These are phyloP conservation scores for Cytospora mali DNA, from an alignment of 2,329 filamentous ascomycete genomes.

Conservation along the genomic window DNA sequence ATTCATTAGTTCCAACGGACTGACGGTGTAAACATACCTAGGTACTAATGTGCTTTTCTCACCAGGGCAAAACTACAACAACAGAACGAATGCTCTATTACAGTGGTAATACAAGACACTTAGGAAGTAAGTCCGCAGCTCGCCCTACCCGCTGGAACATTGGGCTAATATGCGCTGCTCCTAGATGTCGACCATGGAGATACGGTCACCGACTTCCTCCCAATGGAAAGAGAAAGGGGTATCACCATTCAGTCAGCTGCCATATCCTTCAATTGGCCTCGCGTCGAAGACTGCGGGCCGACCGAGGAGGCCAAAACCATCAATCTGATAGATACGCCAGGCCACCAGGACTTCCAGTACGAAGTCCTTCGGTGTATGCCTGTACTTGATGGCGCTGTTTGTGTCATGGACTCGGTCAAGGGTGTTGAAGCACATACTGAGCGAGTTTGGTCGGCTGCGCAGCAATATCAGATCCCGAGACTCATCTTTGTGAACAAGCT, in stretches of 20 bases:
- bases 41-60: neutral
- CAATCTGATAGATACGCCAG: constrained; percentile 94
- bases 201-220: constrained; percentile 95
- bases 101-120: constrained; percentile 82
- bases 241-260: constrained; percentile 98
- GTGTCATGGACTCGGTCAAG: constrained; percentile 43
- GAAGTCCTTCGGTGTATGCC: constrained; percentile 86
- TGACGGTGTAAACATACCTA: constrained; percentile 60
- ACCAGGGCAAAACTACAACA: constrained; percentile 89
- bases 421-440: constrained; percentile 93
- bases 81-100: constrained; percentile 99
- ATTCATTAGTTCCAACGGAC: constrained; percentile 61
- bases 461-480: constrained; percentile 80
- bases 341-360: constrained; percentile 96
- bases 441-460: constrained; percentile 91
- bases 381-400: constrained; percentile 40
- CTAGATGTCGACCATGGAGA: constrained; percentile 92
- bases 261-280: constrained; percentile 92
- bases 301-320: constrained; percentile 64
- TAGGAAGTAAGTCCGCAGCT: constrained; percentile 62
- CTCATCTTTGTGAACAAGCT: constrained; percentile 85
- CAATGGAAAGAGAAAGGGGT: constrained; percentile 85
- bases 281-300: constrained; percentile 43
- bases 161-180: constrained; percentile 9
- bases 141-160: too few species aligned